These are phyloP conservation scores for Coprinellus aureogranulatus DNA, from an alignment of 768 basidiomycete genomes.

Conservation along the genomic window DNA sequence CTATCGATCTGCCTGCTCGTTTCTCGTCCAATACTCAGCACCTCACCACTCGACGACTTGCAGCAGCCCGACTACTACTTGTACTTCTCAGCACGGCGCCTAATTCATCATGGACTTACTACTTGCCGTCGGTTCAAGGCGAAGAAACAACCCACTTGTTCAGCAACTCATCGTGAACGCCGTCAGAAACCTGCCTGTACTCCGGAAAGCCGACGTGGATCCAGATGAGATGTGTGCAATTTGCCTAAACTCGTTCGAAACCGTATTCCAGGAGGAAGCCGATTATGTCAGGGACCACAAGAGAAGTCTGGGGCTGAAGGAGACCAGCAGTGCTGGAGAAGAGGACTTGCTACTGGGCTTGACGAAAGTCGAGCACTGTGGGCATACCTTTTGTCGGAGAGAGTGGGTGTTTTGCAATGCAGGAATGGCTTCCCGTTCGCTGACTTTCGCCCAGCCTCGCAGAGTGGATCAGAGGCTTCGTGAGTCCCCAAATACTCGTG, in stretches of 20 bases:
- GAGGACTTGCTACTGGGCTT: conserved; percentile 36
- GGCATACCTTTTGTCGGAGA: conserved; percentile 65
- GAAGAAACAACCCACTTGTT: conserved; percentile 29
- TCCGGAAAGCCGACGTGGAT: conserved; percentile 38
- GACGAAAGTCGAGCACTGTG: conserved; percentile 58
- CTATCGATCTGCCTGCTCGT: no score
- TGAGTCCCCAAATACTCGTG: conserved; percentile 23
- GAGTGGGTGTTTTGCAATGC: conserved; percentile 42
- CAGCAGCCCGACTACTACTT: no score
- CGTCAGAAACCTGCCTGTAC: conserved; percentile 43
- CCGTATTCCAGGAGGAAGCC: conserved; percentile 37
- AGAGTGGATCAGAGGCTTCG: conserved; percentile 65
- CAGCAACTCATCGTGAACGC: conserved; percentile 14
- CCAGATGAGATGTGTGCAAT: conserved; percentile 63
- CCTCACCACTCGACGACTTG: no score
- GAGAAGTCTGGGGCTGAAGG: conserved; percentile 5
- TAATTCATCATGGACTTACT: conserved; percentile 10
- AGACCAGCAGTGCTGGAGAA: not conserved
- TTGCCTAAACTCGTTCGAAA: conserved; percentile 54
- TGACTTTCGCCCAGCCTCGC: conserved; percentile 44
- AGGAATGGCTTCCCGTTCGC: conserved; percentile 4
- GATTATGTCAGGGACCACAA: not conserved
- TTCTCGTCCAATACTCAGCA: no score
- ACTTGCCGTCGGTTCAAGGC: conserved; percentile 5
- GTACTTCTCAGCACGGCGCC: no score